These are phyloP conservation scores for Parathielavia hyrcaniae DNA, from an alignment of 495 filamentous ascomycete genomes.

Conservation along the genomic window DNA sequence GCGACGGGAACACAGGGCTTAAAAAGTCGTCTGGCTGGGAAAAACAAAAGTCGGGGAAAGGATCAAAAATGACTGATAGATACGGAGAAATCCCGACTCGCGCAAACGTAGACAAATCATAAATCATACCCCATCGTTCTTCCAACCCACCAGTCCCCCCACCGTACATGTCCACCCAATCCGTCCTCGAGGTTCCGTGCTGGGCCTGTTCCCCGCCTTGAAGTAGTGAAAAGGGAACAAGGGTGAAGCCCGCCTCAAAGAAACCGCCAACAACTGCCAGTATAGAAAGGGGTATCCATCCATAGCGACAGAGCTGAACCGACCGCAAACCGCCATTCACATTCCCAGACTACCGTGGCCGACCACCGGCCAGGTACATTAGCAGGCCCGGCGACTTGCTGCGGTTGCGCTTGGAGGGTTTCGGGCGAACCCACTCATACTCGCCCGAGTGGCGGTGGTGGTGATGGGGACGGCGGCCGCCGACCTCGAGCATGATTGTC, in stretches of 20 bases:
- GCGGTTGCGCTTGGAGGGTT: slow-evolving; percentile 38
- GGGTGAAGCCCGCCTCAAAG: too few species aligned
- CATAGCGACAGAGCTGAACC: slow-evolving; percentile 3
- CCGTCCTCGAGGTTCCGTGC: background rate
- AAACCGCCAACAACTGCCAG: background rate
- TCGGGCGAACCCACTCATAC: slow-evolving; percentile 55
- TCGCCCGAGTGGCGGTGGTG: slow-evolving; percentile 47
- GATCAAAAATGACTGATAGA: background rate
- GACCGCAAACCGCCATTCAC: slow-evolving; percentile 9
- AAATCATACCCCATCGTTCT: slow-evolving; percentile 12
- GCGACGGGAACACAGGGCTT: background rate
- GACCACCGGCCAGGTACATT: slow-evolving; percentile 44
- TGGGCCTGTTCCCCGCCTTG: too few species aligned
- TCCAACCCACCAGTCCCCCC: background rate
- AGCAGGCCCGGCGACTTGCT: slow-evolving; percentile 45
- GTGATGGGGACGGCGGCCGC: slow-evolving; percentile 39
- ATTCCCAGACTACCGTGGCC: slow-evolving; percentile 28
- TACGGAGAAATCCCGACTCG: slow-evolving; percentile 13
- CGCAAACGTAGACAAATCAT: slow-evolving; percentile 15
- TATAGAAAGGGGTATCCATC: slow-evolving; percentile 6
- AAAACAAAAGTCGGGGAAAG: background rate
- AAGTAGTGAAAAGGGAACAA: too few species aligned
- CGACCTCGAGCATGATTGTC: slow-evolving; percentile 34
- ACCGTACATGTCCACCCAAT: background rate
- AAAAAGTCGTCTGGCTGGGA: background rate